Conservation (phyloP, 192 early-diverging fungal genomes). For the Powellomyces hirtus region DNA sequence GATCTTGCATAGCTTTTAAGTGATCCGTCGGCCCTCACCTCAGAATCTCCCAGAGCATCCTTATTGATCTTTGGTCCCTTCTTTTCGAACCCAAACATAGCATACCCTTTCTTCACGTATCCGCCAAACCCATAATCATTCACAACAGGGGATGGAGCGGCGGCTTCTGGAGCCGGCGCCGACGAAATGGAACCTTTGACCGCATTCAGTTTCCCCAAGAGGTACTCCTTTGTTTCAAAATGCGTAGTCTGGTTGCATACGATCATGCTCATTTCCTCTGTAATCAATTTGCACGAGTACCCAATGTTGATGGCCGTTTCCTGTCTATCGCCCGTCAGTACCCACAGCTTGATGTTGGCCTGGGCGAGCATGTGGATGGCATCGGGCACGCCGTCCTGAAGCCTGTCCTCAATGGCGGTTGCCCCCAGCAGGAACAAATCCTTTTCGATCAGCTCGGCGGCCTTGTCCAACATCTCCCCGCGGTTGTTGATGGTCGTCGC, state of each 20-base stretch:
- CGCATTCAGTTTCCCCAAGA: slow-evolving; percentile 82
- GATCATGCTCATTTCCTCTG: slow-evolving; percentile 94
- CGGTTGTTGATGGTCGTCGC: slow-evolving; percentile 90
- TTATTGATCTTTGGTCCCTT: slow-evolving; percentile 41
- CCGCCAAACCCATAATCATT: slow-evolving; percentile 19
- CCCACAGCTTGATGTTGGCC: slow-evolving; percentile 97
- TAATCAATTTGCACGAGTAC: slow-evolving; percentile 92
- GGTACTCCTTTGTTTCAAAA: slow-evolving; percentile 88
- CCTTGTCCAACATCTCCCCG: slow-evolving; percentile 81
- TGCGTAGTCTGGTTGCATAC: slow-evolving; percentile 89
- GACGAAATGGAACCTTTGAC: slow-evolving; percentile 49
- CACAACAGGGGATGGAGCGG: not conserved
- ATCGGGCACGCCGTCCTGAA: slow-evolving; percentile 98
- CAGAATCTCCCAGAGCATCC: slow-evolving; percentile 29
- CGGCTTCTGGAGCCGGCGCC: not conserved
- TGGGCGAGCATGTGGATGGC: slow-evolving; percentile 93
- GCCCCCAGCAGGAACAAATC: slow-evolving; percentile 89
- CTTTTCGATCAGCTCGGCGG: slow-evolving; percentile 94
- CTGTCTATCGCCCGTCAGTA: slow-evolving; percentile 95
- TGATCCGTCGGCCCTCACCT: slow-evolving; percentile 6
- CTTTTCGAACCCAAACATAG: slow-evolving; percentile 29
- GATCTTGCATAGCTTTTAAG: not conserved
- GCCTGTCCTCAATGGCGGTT: slow-evolving; percentile 97
- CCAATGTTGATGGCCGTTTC: slow-evolving; percentile 99
- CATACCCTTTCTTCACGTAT: slow-evolving; percentile 19